A percentile compares a stretch with the other conserved stretches of the same genome.
These are phyloP conservation scores for Cercophora newfieldiana DNA, from an alignment of 495 filamentous ascomycete species.

Conservation along the genomic window DNA sequence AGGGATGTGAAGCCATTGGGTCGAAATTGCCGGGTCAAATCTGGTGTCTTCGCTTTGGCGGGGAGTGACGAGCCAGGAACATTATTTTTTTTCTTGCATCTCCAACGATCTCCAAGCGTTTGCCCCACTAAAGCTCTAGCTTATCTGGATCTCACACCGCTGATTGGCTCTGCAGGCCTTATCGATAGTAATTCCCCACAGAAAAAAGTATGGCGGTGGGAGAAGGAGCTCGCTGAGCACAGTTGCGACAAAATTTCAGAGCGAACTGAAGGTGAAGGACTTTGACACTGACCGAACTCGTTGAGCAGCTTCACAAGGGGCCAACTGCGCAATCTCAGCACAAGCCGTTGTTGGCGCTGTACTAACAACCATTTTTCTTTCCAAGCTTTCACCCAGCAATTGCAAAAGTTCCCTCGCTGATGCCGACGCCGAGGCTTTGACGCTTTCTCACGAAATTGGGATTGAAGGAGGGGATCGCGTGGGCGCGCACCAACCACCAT, in stretches of 20 bases:
- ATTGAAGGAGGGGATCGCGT: constrained; percentile 3
- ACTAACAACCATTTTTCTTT: neutral
- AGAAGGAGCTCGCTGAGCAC: neutral
- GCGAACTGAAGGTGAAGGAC: neutral
- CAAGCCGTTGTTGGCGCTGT: neutral
- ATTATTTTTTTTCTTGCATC: constrained; percentile 24
- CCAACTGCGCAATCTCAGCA: neutral
- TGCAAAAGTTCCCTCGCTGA: neutral
- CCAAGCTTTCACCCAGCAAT: neutral
- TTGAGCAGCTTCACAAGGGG: neutral
- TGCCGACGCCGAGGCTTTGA: neutral
- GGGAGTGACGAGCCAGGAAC: constrained; percentile 6
- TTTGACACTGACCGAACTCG: neutral
- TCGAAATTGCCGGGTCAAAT: neutral
- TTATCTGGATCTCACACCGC: neutral
- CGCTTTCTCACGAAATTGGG: neutral
- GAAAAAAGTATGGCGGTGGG: constrained; percentile 2
- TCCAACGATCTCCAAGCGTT: neutral
- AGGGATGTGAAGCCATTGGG: constrained; percentile 43
- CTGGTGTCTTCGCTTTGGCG: constrained; percentile 9
- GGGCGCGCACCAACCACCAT: constrained; percentile 41
- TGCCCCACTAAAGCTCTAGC: constrained; percentile 9
- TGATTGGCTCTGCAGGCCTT: neutral
- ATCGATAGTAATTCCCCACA: constrained; percentile 11
- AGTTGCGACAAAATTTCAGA: constrained; percentile 13